Conservation (phyloP, 768 basidiomycete species). For the Boletus edulis region DNA sequence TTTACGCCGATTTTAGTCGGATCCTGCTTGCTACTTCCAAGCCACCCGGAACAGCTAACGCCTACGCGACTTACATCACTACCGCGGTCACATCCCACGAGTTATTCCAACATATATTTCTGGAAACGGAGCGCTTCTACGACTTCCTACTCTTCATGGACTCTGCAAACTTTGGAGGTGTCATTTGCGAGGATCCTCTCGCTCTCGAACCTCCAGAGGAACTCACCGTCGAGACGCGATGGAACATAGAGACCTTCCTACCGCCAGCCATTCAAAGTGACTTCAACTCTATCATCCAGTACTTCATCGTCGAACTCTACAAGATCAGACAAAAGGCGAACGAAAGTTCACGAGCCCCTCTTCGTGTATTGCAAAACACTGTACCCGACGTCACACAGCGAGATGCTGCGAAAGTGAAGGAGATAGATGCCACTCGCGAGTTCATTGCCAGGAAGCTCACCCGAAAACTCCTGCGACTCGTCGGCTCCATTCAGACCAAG, state of each 20-base stretch:
- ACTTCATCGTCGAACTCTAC: conserved; percentile 85
- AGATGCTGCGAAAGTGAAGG: conserved; percentile 66
- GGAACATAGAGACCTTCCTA: conserved; percentile 91
- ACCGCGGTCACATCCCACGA: conserved; percentile 93
- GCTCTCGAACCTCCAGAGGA: conserved; percentile 68
- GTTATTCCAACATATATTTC: conserved; percentile 89
- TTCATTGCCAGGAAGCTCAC: conserved; percentile 83
- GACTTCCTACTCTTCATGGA: conserved; percentile 97
- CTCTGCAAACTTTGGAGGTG: conserved; percentile 84
- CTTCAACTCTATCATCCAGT: conserved; percentile 70
- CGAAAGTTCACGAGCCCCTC: conserved; percentile 60
- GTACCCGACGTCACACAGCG: conserved; percentile 63
- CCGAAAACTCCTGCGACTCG: conserved; percentile 68
- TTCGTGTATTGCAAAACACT: conserved; percentile 66
- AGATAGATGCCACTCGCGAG: conserved; percentile 63
- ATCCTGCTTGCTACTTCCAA: conserved; percentile 93
- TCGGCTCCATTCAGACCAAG: conserved; percentile 61
- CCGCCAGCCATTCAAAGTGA: conserved; percentile 78
- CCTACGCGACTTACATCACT: conserved; percentile 94
- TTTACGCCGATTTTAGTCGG: conserved; percentile 91
- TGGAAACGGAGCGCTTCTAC: conserved; percentile 86
- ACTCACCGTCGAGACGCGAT: conserved; percentile 76
- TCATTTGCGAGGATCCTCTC: conserved; percentile 79
- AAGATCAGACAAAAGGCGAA: conserved; percentile 64
- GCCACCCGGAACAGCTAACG: conserved; percentile 91